phyloP scores from a whole-genome alignment of 208 protist genomes.

The Acanthamoeba royreba region DNA sequence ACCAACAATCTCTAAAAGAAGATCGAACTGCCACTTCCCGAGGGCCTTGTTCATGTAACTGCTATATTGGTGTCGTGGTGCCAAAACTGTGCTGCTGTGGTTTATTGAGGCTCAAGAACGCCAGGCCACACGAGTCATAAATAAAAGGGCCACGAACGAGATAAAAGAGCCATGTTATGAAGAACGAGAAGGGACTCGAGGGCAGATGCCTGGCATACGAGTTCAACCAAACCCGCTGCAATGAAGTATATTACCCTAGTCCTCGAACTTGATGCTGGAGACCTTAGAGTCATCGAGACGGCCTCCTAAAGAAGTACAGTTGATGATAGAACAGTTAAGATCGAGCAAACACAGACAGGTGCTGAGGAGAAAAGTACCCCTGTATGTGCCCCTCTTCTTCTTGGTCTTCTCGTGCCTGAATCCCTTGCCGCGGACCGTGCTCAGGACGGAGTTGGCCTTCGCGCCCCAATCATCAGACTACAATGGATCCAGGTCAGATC shows the following conservation, averaged over 20 bases:
- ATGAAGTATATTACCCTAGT: too few species aligned
- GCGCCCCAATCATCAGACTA: slow-evolving; percentile 56
- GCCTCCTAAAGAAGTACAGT: background rate
- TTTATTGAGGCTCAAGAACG: background rate
- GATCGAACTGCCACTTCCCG: too few species aligned
- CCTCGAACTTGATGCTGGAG: slow-evolving; percentile 26
- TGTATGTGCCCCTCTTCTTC: slow-evolving; percentile 77
- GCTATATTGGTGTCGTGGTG: background rate
- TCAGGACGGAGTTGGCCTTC: slow-evolving; percentile 60
- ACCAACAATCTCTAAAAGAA: background rate
- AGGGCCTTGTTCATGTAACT: too few species aligned
- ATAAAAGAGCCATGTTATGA: too few species aligned
- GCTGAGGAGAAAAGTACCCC: slow-evolving; percentile 28
- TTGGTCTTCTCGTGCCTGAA: slow-evolving; percentile 81
- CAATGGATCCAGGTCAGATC: background rate
- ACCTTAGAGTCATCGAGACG: background rate
- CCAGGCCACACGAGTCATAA: too few species aligned
- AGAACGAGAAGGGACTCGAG: too few species aligned
- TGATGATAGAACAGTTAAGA: too few species aligned
- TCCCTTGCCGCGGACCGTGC: slow-evolving; percentile 62
- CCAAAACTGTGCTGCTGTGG: background rate
- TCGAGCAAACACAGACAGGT: too few species aligned
- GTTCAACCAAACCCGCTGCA: too few species aligned
- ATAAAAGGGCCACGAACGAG: too few species aligned
- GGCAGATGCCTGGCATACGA: too few species aligned